These are phyloP conservation scores for Naematelia encephala DNA, from an alignment of 768 basidiomycete genomes.

Conservation along the genomic window DNA sequence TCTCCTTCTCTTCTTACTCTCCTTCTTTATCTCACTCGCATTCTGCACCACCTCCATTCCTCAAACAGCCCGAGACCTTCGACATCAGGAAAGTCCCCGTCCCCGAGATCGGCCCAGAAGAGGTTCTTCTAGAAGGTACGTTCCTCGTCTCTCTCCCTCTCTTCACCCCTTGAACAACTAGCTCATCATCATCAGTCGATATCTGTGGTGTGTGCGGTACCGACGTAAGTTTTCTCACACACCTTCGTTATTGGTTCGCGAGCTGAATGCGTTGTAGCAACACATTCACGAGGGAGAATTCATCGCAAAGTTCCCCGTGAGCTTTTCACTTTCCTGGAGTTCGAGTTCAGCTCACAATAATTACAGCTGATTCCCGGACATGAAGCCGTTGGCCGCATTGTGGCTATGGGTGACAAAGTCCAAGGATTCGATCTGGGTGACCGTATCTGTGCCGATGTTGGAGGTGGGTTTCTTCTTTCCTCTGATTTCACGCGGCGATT, in stretches of 20 bases:
- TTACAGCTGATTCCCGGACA: conserved; percentile 68
- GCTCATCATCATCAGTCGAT: conserved; percentile 30
- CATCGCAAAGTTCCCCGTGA: conserved; percentile 66
- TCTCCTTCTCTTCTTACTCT: neutral
- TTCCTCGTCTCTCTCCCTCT: conserved; percentile 12
- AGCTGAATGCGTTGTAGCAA: conserved; percentile 28
- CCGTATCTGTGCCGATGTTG: conserved; percentile 78
- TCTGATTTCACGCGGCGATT: too few species aligned
- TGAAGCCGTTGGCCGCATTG: conserved; percentile 69
- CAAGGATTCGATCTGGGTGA: conserved; percentile 73
- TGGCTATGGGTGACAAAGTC: conserved; percentile 75
- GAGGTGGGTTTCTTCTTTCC: conserved; percentile 48
- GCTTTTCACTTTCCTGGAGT: conserved; percentile 32
- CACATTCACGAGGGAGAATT: conserved; percentile 69
- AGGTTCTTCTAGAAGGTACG: conserved; percentile 70
- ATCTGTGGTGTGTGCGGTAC: conserved; percentile 60
- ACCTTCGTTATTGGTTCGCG: neutral
- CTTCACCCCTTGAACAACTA: neutral
- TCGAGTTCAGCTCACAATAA: conserved; percentile 24
- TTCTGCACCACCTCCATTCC: neutral
- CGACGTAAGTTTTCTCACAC: conserved; percentile 54
- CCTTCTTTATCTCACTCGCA: neutral
- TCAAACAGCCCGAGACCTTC: conserved; percentile 62
- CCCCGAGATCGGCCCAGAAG: conserved; percentile 64
- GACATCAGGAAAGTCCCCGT: conserved; percentile 66